phyloP scores from a whole-genome alignment of 2,329 filamentous ascomycete species.

The Penicillium corylophilum region DNA sequence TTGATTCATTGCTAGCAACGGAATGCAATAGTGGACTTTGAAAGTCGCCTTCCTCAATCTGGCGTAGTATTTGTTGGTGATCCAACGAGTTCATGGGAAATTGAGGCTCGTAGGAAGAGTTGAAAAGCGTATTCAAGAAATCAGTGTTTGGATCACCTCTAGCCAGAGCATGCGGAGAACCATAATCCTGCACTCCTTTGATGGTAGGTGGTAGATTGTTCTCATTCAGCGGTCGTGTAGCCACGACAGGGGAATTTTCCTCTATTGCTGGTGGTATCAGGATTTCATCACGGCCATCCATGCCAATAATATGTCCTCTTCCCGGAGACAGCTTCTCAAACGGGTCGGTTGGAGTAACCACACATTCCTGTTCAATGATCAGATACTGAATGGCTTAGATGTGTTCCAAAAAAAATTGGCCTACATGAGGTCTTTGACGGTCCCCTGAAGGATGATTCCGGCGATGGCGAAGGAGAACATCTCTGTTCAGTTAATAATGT shows the following conservation, averaged over 20 bases:
- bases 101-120: not conserved
- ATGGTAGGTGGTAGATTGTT: not conserved
- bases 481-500: slow-evolving; percentile 1
- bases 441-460: slow-evolving; percentile 2
- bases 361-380: not conserved
- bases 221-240: not conserved
- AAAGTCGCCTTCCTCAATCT: not conserved
- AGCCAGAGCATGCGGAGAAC: not conserved
- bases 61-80: not conserved
- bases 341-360: not conserved
- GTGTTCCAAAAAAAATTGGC: not conserved
- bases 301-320: not conserved
- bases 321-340: not conserved
- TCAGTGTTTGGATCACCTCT: not conserved
- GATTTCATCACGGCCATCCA: not conserved
- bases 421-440: not conserved
- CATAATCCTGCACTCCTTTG: not conserved
- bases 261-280: not conserved
- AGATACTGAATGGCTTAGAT: not conserved
- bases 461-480: slow-evolving; percentile 10
- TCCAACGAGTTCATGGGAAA: not conserved
- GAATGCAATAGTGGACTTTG: not conserved
- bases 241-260: not conserved
- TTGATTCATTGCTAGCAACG: not conserved
- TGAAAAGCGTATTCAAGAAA: not conserved